These are phyloP conservation scores for Metarhizium brunneum DNA, from an alignment of 2,329 filamentous ascomycete genomes.

Conservation along the genomic window DNA sequence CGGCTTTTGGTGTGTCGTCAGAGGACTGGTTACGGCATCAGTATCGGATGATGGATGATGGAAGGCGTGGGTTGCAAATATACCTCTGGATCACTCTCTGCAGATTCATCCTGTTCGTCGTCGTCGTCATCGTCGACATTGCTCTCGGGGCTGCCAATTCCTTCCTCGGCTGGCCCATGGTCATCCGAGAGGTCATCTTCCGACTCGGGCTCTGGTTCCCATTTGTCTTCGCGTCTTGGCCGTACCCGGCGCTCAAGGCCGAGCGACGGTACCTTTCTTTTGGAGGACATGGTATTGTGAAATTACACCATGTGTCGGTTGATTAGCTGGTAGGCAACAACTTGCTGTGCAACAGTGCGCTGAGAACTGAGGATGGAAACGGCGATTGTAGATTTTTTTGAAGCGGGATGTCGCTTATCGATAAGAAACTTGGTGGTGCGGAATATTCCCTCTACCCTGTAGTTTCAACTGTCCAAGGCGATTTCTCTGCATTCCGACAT, in stretches of 20 bases:
- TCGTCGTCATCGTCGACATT: conserved; percentile 23
- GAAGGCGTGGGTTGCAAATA: not conserved
- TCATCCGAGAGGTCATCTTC: conserved; percentile 18
- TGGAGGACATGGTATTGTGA: conserved; percentile 18
- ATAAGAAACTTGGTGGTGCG: not conserved
- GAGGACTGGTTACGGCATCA: not conserved
- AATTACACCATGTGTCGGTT: not conserved
- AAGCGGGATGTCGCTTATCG: conserved; percentile 3
- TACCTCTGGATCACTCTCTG: conserved; percentile 18
- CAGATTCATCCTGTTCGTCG: conserved; percentile 17
- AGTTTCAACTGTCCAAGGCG: not conserved
- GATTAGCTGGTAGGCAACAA: not conserved
- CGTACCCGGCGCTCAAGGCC: conserved; percentile 34
- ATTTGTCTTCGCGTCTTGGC: conserved; percentile 33
- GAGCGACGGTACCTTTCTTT: conserved; percentile 29
- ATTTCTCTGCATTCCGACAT: not conserved
- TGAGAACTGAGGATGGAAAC: conserved; percentile 10
- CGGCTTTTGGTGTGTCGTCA: conserved; percentile 24
- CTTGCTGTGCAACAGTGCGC: not conserved
- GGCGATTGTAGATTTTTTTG: not conserved
- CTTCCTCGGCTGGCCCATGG: conserved; percentile 18
- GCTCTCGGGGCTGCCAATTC: conserved; percentile 15
- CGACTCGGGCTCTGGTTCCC: conserved; percentile 22
- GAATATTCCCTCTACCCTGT: not conserved
- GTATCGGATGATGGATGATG: not conserved